Evolutionary conservation across 306 rosid genomes (phyloP).

Genomic region (Carpinus viminea): DNA sequence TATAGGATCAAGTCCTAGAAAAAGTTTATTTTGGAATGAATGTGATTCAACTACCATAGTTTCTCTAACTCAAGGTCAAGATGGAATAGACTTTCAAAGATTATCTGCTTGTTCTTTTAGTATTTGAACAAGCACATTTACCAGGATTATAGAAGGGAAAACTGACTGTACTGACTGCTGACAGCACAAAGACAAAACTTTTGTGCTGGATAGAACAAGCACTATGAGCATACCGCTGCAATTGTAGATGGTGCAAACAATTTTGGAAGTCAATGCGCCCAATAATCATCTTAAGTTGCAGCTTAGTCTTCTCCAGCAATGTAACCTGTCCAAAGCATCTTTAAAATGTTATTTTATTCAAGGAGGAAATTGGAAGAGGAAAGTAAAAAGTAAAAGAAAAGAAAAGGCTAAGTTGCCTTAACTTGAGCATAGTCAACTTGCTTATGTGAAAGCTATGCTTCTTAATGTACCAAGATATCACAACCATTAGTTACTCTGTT

Average conservation of each 20-base stretch:
- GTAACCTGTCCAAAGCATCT: constrained; percentile 29
- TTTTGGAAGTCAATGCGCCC: constrained; percentile 30
- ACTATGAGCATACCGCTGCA: constrained; percentile 32
- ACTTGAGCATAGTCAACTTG: background rate
- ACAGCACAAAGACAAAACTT: background rate
- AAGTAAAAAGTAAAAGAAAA: too few species aligned
- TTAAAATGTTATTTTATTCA: background rate
- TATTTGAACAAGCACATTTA: background rate
- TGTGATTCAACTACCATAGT: background rate
- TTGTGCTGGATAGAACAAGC: background rate
- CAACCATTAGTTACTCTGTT: too few species aligned
- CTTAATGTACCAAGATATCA: too few species aligned
- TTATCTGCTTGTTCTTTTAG: background rate
- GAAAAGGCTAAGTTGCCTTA: background rate
- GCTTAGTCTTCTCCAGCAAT: constrained; percentile 14
- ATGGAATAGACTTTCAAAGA: background rate
- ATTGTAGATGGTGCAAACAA: constrained; percentile 36
- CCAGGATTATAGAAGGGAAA: too few species aligned
- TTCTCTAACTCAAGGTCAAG: background rate
- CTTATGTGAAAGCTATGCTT: too few species aligned
- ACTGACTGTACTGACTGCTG: too few species aligned
- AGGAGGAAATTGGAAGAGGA: background rate
- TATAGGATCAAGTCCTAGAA: background rate
- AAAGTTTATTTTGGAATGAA: background rate
- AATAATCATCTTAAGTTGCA: constrained; percentile 6